Base-by-base conservation (phyloP, 139 green algal genomes). In the Nannochloris sp. region DNA sequence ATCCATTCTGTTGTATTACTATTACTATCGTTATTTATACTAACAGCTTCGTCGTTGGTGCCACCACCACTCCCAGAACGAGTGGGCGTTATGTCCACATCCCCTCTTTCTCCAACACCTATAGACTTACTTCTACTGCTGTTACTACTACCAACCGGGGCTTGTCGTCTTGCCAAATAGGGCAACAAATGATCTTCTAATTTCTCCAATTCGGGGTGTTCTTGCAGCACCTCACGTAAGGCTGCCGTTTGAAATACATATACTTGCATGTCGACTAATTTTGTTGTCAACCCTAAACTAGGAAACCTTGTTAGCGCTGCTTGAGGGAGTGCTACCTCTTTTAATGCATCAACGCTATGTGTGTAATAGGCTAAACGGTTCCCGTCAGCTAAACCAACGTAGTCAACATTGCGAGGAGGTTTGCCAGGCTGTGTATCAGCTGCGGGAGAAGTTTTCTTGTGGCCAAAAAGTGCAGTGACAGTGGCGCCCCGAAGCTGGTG, bases 381-480 rank as follows among this genome's bases (percentile, higher is more conserved):
- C 33, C 42, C 39, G 24, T 32, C 39, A 3, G 24, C 29, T 29
- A 69, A 12, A 27, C 63, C 55, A 9, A 92, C 62, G 53, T 92
- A 95, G 74, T 93, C 87, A 6, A 92, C 87, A 27, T 84, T 83
- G 58, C 77, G 83, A 13, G 84, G 85, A 32, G 82, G 58, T 54
- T 89, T 87, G n/a, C 87, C 87, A 8, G 83, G 81, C 65, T 93
- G 91, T 33, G 84, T 92, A 31, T 90, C 82, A 32, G 62, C 32
- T 8, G 70, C 58, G 3, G 87, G 70, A 8, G 76, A 83, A 3
- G 72, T 64, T 25, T 75, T 82, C 19, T 83, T 68, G 2, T 61
- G 61, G 14, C 53, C 75, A 31, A 95, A 47, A 60, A 91, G 61
- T 36, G 82, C 74, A 1, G 87, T 89, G n/a, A 74, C 79, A 36